Conservation (phyloP, 306 rosid genomes). For the Quercus bicolor region DNA sequence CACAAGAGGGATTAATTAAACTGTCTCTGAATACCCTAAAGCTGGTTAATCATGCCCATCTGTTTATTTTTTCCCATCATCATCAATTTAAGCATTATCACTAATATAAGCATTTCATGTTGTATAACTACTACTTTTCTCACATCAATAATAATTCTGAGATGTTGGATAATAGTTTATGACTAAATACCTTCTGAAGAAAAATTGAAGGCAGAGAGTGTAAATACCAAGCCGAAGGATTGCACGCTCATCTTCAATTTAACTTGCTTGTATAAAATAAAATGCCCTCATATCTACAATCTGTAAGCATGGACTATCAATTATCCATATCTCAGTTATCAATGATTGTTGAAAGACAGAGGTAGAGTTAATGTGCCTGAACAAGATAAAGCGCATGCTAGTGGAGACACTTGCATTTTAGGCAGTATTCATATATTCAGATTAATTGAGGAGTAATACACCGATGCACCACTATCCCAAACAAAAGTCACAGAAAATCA, state of each 20-base stretch:
- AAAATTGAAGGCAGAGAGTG: slow-evolving; percentile 21
- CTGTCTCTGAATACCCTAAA: slow-evolving; percentile 48
- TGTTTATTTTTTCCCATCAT: no score
- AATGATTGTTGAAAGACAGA: not conserved
- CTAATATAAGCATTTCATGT: not conserved
- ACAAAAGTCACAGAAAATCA: slow-evolving; percentile 22
- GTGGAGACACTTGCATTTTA: slow-evolving; percentile 29
- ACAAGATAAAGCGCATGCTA: slow-evolving; percentile 26
- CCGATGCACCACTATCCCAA: slow-evolving; percentile 10
- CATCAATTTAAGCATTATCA: not conserved
- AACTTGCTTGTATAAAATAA: slow-evolving; percentile 12
- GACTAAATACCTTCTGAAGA: slow-evolving; percentile 4
- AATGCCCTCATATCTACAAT: slow-evolving; percentile 27
- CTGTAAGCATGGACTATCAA: slow-evolving; percentile 24
- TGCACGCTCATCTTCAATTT: slow-evolving; percentile 11
- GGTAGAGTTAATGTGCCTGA: slow-evolving; percentile 3
- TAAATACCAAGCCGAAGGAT: slow-evolving; percentile 5
- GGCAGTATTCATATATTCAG: slow-evolving; percentile 23
- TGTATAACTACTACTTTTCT: not conserved
- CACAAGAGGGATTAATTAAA: no score
- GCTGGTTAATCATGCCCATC: no score
- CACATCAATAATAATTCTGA: not conserved
- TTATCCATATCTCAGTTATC: not conserved
- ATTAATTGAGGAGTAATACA: slow-evolving; percentile 1
- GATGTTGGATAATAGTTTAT: not conserved